These are phyloP conservation scores for Colletotrichum godetiae DNA, from an alignment of 2,329 filamentous ascomycete species.

Conservation along the genomic window DNA sequence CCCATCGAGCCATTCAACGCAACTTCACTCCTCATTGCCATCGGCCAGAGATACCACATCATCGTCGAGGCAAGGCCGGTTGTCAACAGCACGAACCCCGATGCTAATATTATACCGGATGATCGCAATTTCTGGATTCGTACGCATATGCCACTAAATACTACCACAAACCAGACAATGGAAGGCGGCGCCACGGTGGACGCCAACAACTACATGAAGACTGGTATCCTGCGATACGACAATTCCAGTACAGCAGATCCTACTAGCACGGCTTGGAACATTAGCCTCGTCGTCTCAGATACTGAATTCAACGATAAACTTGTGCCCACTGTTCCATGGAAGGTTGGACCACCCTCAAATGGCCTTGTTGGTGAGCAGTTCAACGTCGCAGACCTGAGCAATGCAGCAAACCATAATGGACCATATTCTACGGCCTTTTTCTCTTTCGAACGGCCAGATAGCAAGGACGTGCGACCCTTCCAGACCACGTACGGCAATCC, in stretches of 20 bases:
- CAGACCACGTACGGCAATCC: constrained; percentile 55
- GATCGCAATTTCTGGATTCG: constrained; percentile 42
- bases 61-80: constrained; percentile 40
- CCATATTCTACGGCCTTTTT: constrained; percentile 41
- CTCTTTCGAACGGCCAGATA: constrained; percentile 4
- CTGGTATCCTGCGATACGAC: constrained; percentile 43
- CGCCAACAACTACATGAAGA: constrained; percentile 19
- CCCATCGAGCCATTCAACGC: constrained; percentile 59
- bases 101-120: constrained; percentile 24
- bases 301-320: constrained; percentile 40
- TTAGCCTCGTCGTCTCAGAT: constrained; percentile 42
- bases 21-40: constrained; percentile 57
- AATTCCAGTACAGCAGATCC: constrained; percentile 32
- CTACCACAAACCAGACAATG: neutral
- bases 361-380: neutral
- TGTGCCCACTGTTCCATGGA: constrained; percentile 42
- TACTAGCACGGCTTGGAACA: constrained; percentile 31
- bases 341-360: constrained; percentile 26
- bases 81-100: neutral
- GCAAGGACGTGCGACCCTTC: constrained; percentile 1
- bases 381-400: constrained; percentile 7
- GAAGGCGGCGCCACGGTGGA: neutral
- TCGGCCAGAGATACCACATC: constrained; percentile 54
- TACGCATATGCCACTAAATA: constrained; percentile 18
- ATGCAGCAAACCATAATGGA: neutral